These are phyloP conservation scores for Hordeum marinum DNA, from an alignment of 176 grass and related monocot species.

Conservation along the genomic window DNA sequence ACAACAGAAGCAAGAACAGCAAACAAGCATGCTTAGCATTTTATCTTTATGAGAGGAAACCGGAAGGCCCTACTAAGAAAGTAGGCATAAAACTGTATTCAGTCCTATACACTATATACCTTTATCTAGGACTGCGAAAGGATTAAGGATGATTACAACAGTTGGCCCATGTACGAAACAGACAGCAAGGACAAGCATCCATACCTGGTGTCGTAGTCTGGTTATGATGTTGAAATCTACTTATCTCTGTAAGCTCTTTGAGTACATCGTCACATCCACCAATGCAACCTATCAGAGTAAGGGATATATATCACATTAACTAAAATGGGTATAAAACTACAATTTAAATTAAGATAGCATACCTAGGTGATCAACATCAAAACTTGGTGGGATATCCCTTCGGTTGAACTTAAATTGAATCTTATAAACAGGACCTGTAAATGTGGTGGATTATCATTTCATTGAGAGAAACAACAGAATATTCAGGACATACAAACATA, in stretches of 20 bases:
- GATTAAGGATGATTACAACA: not conserved
- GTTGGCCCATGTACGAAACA: not conserved
- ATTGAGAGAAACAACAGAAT: slow-evolving; percentile 5
- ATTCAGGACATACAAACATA: not conserved
- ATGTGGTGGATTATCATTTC: slow-evolving; percentile 7
- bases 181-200: not conserved
- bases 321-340: not conserved
- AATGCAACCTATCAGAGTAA: slow-evolving; percentile 64
- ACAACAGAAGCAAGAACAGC: not conserved
- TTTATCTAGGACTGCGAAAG: not conserved
- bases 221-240: slow-evolving; percentile 60
- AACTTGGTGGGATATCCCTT: slow-evolving; percentile 92
- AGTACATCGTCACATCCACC: slow-evolving; percentile 86
- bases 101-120: not conserved
- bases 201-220: slow-evolving; percentile 57
- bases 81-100: not conserved
- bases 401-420: slow-evolving; percentile 83
- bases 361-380: slow-evolving; percentile 86
- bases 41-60: not conserved
- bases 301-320: slow-evolving; percentile 10
- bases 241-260: slow-evolving; percentile 75
- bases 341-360: slow-evolving; percentile 16
- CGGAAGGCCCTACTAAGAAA: not conserved
- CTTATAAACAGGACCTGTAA: slow-evolving; percentile 64
- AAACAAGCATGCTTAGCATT: not conserved